Evolutionary conservation across 2,329 filamentous ascomycete species (phyloP).

Genomic region (Rosellinia necatrix): DNA sequence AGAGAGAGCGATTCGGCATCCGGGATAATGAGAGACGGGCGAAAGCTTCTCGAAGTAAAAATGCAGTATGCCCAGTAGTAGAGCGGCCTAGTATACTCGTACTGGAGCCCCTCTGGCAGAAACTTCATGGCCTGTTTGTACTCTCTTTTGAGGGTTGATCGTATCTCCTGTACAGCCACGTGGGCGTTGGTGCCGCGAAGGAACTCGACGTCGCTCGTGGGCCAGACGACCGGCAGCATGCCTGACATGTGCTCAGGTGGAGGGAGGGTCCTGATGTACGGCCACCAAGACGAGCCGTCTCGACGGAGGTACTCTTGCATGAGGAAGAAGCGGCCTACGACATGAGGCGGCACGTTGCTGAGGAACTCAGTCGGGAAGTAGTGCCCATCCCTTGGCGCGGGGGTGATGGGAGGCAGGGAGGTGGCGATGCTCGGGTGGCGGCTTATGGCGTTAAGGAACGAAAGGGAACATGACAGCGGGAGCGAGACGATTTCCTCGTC

Average conservation of each 20-base stretch:
- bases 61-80: constrained; percentile 69
- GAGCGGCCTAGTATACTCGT: constrained; percentile 52
- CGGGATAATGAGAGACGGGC: constrained; percentile 61
- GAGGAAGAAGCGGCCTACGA: constrained; percentile 70
- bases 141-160: constrained; percentile 51
- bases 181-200: constrained; percentile 46
- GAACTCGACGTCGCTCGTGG: constrained; percentile 60
- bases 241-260: constrained; percentile 56
- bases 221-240: constrained; percentile 69
- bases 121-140: constrained; percentile 49
- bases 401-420: constrained; percentile 18
- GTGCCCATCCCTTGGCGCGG: constrained; percentile 13
- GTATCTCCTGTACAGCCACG: constrained; percentile 47
- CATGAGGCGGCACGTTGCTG: constrained; percentile 56
- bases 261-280: constrained; percentile 70
- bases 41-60: constrained; percentile 68
- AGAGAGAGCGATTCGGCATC: constrained; percentile 39
- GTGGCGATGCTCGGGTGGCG: constrained; percentile 36
- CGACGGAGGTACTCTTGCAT: constrained; percentile 68
- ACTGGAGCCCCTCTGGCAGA: constrained; percentile 42
- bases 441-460: constrained; percentile 60
- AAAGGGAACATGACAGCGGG: constrained; percentile 58
- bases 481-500: constrained; percentile 56
- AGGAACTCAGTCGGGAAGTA: constrained; percentile 58
- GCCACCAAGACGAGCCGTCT: constrained; percentile 65